phyloP scores from a whole-genome alignment of 352 stramenopile species.

The Phytophthora quininea region DNA sequence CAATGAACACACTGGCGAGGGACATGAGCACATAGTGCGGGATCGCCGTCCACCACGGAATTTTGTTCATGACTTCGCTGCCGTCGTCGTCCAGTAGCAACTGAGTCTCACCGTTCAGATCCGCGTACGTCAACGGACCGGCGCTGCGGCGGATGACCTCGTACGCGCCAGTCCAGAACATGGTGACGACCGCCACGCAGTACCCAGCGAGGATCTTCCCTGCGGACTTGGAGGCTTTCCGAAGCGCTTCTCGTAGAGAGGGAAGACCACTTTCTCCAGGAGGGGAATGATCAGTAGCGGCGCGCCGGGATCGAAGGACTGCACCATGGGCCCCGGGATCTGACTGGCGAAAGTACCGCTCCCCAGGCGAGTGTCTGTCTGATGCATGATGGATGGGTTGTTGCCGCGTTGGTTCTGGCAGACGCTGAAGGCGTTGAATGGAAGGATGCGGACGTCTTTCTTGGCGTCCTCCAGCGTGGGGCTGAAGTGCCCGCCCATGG shows the following conservation, averaged over 20 bases:
- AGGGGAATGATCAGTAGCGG: constrained; percentile 48
- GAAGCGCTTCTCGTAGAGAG: constrained; percentile 41
- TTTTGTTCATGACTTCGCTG: constrained; percentile 26
- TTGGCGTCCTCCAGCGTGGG: constrained; percentile 51
- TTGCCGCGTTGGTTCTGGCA: constrained; percentile 69
- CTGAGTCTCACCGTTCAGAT: constrained; percentile 21
- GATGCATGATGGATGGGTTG: constrained; percentile 71
- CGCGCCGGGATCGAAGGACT: constrained; percentile 51
- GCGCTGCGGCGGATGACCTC: constrained; percentile 40
- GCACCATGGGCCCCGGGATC: constrained; percentile 52
- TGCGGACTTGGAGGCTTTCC: constrained; percentile 48
- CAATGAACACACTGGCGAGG: too few relatives aligned
- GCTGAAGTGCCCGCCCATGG: constrained; percentile 44
- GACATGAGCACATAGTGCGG: constrained; percentile 57
- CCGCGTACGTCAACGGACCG: constrained; percentile 21
- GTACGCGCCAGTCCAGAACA: constrained; percentile 49
- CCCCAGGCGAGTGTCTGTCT: constrained; percentile 58
- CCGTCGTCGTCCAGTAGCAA: constrained; percentile 39
- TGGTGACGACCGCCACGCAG: constrained; percentile 37
- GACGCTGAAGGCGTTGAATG: constrained; percentile 53
- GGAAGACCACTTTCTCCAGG: constrained; percentile 45
- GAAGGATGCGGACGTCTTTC: constrained; percentile 39
- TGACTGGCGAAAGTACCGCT: constrained; percentile 38
- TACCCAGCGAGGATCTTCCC: constrained; percentile 42
- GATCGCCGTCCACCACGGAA: constrained; percentile 36